Evolutionary conservation across 2,329 filamentous ascomycete genomes (phyloP).

Genomic region (Aspergillus felis): DNA sequence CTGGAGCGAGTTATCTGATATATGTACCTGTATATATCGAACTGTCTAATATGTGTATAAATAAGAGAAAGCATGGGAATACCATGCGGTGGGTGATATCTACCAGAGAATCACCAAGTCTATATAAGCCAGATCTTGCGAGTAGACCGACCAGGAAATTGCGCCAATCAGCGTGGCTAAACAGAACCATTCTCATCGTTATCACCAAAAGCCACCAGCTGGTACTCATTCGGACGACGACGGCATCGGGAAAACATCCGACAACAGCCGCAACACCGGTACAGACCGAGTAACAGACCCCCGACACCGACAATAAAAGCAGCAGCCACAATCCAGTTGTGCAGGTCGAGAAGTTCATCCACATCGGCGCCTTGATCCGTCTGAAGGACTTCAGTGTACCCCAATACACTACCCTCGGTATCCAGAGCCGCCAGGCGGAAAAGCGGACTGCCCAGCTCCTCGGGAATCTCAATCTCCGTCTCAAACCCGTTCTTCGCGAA

Average conservation of each 20-base stretch:
- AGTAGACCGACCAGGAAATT: not conserved
- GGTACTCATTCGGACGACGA: constrained; percentile 11
- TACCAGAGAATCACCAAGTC: not conserved
- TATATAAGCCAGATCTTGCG: not conserved
- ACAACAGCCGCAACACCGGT: constrained; percentile 5
- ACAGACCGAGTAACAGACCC: constrained; percentile 14
- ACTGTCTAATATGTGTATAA: not conserved
- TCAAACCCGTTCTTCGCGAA: constrained; percentile 29
- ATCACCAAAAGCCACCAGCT: constrained; percentile 12
- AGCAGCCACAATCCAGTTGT: constrained; percentile 10
- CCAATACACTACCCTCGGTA: constrained; percentile 11
- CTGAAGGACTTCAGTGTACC: constrained; percentile 14
- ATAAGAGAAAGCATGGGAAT: not conserved
- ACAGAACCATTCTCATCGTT: not conserved
- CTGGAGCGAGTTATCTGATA: no score
- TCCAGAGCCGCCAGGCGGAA: constrained; percentile 22
- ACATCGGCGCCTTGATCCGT: not conserved
- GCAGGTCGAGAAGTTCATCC: constrained; percentile 7
- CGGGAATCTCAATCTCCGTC: constrained; percentile 22
- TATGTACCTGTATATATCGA: not conserved
- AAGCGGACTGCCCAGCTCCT: constrained; percentile 6
- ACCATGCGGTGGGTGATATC: not conserved
- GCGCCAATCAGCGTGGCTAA: not conserved
- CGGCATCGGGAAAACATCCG: constrained; percentile 1
- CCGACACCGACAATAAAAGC: constrained; percentile 9